Percentiles rank a stretch among this genome's conserved stretches.
Conservation (phyloP, 23 red algal genomes). For the Agarophyton chilense region DNA sequence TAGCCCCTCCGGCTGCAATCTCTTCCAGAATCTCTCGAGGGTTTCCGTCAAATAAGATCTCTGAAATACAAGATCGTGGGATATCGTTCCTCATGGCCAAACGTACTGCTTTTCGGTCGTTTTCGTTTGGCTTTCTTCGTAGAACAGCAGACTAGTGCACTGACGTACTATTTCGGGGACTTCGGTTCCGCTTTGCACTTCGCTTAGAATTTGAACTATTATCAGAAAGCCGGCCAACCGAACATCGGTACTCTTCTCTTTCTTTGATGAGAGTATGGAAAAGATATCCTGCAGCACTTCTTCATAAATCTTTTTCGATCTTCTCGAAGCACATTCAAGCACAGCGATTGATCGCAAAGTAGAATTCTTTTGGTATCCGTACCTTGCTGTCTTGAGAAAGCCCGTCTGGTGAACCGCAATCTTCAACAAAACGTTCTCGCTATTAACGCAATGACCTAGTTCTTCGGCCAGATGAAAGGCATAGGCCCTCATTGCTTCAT, state of each 20-base stretch:
- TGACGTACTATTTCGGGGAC: background rate
- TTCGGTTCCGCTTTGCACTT: background rate
- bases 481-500: conserved; percentile 27
- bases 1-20: background rate
- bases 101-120: conserved; percentile 8
- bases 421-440: conserved; percentile 14
- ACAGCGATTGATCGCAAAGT: conserved; percentile 16
- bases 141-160: background rate
- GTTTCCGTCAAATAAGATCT: background rate
- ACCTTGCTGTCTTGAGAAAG: conserved; percentile 32
- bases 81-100: background rate
- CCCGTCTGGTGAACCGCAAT: background rate
- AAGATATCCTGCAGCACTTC: conserved; percentile 2
- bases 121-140: conserved; percentile 11
- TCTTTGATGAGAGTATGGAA: conserved; percentile 28
- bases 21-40: background rate
- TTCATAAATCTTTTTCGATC: conserved; percentile 1
- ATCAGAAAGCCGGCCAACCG: background rate
- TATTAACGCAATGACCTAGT: conserved; percentile 39
- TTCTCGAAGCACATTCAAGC: background rate
- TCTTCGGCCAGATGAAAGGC: background rate
- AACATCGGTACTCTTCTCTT: conserved; percentile 48
- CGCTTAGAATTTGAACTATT: background rate
- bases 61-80: background rate
- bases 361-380: conserved; percentile 57